Base-by-base conservation (phyloP, 2,329 filamentous ascomycete genomes). In the Metarhizium album region DNA sequence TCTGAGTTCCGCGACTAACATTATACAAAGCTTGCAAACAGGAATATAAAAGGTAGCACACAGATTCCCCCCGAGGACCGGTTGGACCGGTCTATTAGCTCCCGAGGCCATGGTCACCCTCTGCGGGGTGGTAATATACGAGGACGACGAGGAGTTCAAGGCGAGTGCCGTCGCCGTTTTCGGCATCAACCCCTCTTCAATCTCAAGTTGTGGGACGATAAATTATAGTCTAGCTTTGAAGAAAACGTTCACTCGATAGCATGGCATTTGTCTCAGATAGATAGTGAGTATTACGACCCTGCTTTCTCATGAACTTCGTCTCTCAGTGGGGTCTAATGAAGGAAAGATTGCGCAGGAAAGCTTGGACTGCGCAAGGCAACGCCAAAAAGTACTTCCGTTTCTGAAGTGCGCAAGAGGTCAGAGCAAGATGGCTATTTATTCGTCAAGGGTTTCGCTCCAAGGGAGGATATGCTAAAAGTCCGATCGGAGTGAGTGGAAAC, bases 281-380 rank as follows among this genome's bases (percentile, higher is more conserved):
- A 43, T 5, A 11, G 40, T 27, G 22, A 9, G 11, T 24, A 8
- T 43, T 43, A 13, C 33, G 45, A 31, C 45, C 14, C 11, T 46
- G 20, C 27, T 5, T n/a, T 40, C 18, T 8, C 40, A 37, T 33
- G 23, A 27, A 11, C 45, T 24, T 23, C 45, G 31, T n/a, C 22
- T 49, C 4, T 20, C 47, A 29, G 47, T 49, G 1, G 47, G 47
- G n/a, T 49, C 47, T 23, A 49, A 49, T 18, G 18, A 49, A 33
- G 47, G 47, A 27, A 49, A 49, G 47, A 20, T 49, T 31, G 47
- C 47, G 23, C 24, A 27, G n/a, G 23, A 45, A 42, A n/a, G 45
- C n/a, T 27, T 49, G 16, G 47, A 6, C 8, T 49, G 47, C 24
- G 45, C 37, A 40, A 27, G 3, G 40, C 40, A 33, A 49, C 47